Conservation (phyloP, 345 rosid species). For the Salix purpurea region DNA sequence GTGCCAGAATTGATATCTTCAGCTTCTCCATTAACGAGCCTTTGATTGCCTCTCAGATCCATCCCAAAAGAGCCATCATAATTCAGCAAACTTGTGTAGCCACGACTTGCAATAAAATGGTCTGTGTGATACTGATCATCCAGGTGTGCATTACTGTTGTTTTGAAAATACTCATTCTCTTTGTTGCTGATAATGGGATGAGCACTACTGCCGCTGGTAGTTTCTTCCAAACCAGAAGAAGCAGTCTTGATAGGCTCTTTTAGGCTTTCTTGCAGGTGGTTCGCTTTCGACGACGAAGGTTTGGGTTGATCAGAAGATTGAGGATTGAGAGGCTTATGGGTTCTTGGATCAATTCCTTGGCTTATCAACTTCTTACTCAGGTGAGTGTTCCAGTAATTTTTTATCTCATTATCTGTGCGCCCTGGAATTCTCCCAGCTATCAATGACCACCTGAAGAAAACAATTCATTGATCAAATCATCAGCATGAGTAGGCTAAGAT, state of each 20-base stretch:
- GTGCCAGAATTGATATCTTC: slow-evolving; percentile 20
- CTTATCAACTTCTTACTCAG: slow-evolving; percentile 70
- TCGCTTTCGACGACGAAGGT: slow-evolving; percentile 19
- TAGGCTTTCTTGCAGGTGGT: slow-evolving; percentile 21
- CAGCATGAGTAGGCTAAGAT: not conserved
- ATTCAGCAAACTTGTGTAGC: slow-evolving; percentile 11
- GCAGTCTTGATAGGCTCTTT: not conserved
- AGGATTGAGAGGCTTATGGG: slow-evolving; percentile 59
- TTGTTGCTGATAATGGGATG: slow-evolving; percentile 11
- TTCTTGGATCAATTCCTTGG: slow-evolving; percentile 81
- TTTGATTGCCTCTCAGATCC: slow-evolving; percentile 2
- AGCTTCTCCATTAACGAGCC: slow-evolving; percentile 7
- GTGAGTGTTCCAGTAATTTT: slow-evolving; percentile 90
- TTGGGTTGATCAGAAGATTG: slow-evolving; percentile 1
- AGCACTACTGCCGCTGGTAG: slow-evolving; percentile 9
- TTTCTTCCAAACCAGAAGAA: slow-evolving; percentile 25
- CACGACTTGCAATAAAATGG: not conserved
- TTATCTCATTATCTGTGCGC: slow-evolving; percentile 82
- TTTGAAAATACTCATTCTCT: slow-evolving; percentile 6
- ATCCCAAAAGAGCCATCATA: not conserved
- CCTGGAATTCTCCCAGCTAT: slow-evolving; percentile 92
- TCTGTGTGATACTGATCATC: not conserved
- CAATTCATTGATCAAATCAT: not conserved
- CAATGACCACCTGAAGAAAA: slow-evolving; percentile 58
- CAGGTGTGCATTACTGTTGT: not conserved